Base-by-base conservation (phyloP, 148 eudicot genomes). In the Camellia granthamiana region DNA sequence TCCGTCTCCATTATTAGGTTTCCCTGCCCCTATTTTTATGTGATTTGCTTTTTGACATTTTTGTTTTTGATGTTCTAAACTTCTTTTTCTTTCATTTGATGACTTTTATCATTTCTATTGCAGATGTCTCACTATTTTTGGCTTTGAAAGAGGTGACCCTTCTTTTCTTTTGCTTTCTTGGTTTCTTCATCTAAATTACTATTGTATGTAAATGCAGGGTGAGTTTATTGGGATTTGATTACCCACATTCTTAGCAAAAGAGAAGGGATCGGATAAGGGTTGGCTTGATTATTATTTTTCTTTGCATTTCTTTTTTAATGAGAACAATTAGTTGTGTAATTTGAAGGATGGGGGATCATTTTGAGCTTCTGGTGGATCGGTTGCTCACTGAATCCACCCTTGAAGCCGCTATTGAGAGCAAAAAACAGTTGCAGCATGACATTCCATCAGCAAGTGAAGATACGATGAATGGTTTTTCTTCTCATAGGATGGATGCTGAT, bases 401-500 rank as follows among this genome's bases (percentile, higher is more conserved):
- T 70, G 83, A 82, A 71, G 80, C 83, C 67, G 82, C 72, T 68
- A 79, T 70, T 14, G 75, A 78, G 47, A 78, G 66, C 3, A 69
- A 74, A 46, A 81, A 83, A 52, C n/a, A 3, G 54, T 78, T 69
- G 82, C 84, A 84, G 77, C 81, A 69, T 51, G 74, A 16, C 64
- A 63, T 18, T 0, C 41, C 80, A 69, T 79, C 78, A 9, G 61
- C 58, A 74, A 69, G 58, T 70, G 82, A 80, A 44, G 79, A 58
- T 44, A 67, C 44, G 47, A 78, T 69, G 60, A 80, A 15, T 41
- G 74, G 79, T 46, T 78, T 78, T 82, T 80, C 85, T 78, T 82
- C 80, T 74, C 73, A 83, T 87, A 83, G 79, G 89, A 89, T 86
- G 90, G 88, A 90, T 41, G 70, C 75, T 64, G 81, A 87, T 83